phyloP scores from a whole-genome alignment of 345 rosid species.

The Eucalyptus camaldulensis region DNA sequence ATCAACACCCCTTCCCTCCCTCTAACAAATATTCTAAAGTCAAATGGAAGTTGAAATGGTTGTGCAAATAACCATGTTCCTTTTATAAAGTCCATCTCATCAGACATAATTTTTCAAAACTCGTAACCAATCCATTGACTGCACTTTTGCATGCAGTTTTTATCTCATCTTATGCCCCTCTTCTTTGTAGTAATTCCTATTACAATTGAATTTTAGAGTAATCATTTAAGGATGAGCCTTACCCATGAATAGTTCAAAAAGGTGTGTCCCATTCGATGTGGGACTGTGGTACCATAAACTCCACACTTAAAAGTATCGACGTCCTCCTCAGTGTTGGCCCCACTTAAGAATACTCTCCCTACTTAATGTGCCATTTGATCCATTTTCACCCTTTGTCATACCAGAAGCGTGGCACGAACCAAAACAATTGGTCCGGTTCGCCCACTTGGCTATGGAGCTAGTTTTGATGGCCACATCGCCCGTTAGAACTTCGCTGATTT shows the following conservation, averaged over 20 bases:
- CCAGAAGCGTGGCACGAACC: accelerated
- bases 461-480: background rate
- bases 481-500: background rate
- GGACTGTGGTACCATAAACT: background rate
- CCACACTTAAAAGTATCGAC: too few relatives aligned
- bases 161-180: background rate
- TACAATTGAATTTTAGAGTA: background rate
- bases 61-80: background rate
- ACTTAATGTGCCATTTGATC: background rate
- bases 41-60: background rate
- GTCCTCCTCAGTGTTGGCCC: background rate
- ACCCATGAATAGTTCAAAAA: background rate
- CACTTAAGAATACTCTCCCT: background rate
- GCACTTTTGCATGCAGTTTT: background rate
- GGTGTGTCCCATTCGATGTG: background rate
- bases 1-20: background rate
- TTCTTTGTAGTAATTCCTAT: background rate
- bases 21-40: background rate
- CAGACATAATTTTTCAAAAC: background rate
- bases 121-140: background rate
- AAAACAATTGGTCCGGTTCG: background rate
- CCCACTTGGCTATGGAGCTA: background rate
- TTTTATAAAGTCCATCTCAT: background rate
- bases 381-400: background rate
- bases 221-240: background rate